Evolutionary conservation across 2,329 filamentous ascomycete genomes (phyloP).

Genomic region (Colletotrichum magnum): DNA sequence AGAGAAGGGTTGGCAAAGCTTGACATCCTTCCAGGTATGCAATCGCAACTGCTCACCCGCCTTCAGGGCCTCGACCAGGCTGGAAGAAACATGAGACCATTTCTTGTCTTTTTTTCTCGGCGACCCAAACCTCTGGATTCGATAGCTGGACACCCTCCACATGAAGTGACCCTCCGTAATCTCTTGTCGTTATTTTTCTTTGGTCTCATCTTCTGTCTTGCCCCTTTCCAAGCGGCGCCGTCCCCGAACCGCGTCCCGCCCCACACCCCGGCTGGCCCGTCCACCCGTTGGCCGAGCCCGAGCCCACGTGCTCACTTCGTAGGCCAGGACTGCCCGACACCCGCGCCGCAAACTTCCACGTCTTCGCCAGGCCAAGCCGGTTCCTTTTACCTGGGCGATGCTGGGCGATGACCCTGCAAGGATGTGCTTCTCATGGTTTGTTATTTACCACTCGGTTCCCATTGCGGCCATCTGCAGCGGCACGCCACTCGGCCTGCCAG

Average conservation of each 20-base stretch:
- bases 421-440: neutral
- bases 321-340: constrained; percentile 28
- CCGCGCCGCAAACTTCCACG: neutral
- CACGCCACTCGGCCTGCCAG: constrained; percentile 6
- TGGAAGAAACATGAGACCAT: no score
- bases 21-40: constrained; percentile 1
- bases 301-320: constrained; percentile 37
- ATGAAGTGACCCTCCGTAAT: neutral
- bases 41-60: neutral
- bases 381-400: constrained; percentile 15
- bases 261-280: constrained; percentile 14
- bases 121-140: constrained; percentile 11
- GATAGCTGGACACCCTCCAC: neutral
- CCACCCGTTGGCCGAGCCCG: constrained; percentile 20
- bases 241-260: constrained; percentile 22
- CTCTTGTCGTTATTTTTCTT: neutral
- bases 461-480: neutral
- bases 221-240: constrained; percentile 11
- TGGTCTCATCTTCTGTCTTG: neutral
- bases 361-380: constrained; percentile 14
- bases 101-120: neutral
- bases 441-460: neutral
- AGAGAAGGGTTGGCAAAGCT: constrained; percentile 27
- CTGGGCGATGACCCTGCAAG: constrained; percentile 11
- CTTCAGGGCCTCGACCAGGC: neutral